Evolutionary conservation across 2,329 filamentous ascomycete genomes (phyloP), one percentile per base, ranked within the genome.

Genomic region (Fusarium cyanostomum): DNA sequence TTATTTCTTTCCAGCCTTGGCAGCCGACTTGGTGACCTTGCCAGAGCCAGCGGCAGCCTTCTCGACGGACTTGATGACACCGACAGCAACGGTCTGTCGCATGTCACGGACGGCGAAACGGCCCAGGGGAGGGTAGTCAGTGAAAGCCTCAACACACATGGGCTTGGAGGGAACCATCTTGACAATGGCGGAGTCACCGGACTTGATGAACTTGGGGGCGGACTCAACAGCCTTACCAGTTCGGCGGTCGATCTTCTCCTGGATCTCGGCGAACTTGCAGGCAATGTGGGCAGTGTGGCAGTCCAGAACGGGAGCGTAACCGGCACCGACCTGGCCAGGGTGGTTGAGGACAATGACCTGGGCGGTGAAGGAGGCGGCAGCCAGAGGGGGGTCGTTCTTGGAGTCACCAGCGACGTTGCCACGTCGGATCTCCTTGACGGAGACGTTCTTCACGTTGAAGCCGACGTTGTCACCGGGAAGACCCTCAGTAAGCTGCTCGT

Each of bases 391-490:
- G 86, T 99, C 95, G 88, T 96, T 96, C 94, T 99, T 99, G 89
- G 92, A 94, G 92, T 99, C 95, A 92, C 93, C 92, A 78, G 92
- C 92, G 76, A 99, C 95, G 90, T 99, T 98, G 80, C 95, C 95
- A 96, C 95, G 95, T 85, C 95, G 95, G 80, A 99, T 97, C 83
- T 99, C 95, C 94, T 99, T 99, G 86, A 99, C 95, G 83, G 95
- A 98, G 78, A 99, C 95, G 95, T 99, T 99, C 94, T 99, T 99
- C 86, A 99, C 94, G 92, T 99, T 99, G 94, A 99, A 99, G 77
- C 95, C 95, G 82, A 99, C 95, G 88, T 99, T 99, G 92, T 99
- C 95, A 90, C 95, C 95, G 79, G 95, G 95, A 72, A 92, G 79
- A 92, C 95, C 95, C 89, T 97, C 90, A 71, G 81, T 66, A 75